Evolutionary conservation across 1,284 basidiomycete genomes (phyloP), one percentile per base, ranked within the genome.

Genomic region (Cutaneotrichosporon dermatis): DNA sequence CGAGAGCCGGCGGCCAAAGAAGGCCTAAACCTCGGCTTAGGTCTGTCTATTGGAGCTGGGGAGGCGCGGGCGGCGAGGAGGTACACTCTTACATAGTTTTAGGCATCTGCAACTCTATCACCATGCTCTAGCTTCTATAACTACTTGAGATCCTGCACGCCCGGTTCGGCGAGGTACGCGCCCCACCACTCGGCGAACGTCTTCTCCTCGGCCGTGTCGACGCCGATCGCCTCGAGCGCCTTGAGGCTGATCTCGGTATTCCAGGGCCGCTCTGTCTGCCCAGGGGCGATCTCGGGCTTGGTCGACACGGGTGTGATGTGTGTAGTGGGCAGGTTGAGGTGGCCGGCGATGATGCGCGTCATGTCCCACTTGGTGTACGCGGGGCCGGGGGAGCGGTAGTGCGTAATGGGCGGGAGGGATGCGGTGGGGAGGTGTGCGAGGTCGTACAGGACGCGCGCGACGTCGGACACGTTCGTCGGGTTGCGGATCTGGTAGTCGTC

Each of bases 351-450:
- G 49, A 72, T 66, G 6, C 49, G 35, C 8, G 73, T 75, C 75
- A 82, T 82, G 64, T 80, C 76, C 70, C 80, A 81, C 69, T 82
- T 82, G 15, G 80, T 81, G 63, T 80, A 68, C 3, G 66, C 37
- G 2, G 79, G 74, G 25, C 76, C 76, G 8, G 75, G 71, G 9
- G 80, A 79, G 25, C 76, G 70, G 66, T 79, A 82, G 67, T 82
- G 81, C 12, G 80, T 61, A 48, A 76, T 79, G 0, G 73, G 55
- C 8, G 77, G 76, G 4, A 79, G 66, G 35, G 70, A 51, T 54
- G 62, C 59, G 39, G 46, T 6, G 4, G 54, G 55, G 44, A 73
- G 59, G 60, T 73, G 73, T 33, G 69, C 54, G 39, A 82, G 70
- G 54, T 78, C 75, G 57, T 76, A 70, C 39, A 81, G 66, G 4